Conservation (phyloP, 768 basidiomycete species). For the Asterophora lycoperdoides region DNA sequence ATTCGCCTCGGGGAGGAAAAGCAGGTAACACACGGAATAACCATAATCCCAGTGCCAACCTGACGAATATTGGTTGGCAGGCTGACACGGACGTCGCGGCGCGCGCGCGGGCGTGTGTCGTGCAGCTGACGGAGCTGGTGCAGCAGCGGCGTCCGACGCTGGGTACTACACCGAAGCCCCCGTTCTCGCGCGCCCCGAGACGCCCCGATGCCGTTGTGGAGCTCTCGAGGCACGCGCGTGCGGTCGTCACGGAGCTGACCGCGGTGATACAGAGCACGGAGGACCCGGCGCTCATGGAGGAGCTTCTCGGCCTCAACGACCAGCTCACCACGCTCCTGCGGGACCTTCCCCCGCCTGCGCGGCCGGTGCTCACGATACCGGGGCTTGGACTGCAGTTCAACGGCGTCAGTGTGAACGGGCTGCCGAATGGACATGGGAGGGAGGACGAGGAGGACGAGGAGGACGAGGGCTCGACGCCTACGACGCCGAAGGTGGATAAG, state of each 20-base stretch:
- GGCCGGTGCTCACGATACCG: conserved; percentile 38
- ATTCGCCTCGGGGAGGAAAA: conserved; percentile 57
- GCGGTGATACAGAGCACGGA: conserved; percentile 50
- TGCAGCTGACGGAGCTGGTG: conserved; percentile 31
- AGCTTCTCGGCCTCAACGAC: conserved; percentile 71
- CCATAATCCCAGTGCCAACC: conserved; percentile 5
- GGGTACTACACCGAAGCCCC: conserved; percentile 7
- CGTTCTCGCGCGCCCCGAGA: conserved; percentile 16
- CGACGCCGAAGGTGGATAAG: conserved; percentile 70
- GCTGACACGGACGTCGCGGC: conserved; percentile 42
- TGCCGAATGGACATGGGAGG: conserved; percentile 14
- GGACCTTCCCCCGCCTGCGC: conserved; percentile 34
- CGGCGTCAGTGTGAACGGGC: conserved; percentile 7
- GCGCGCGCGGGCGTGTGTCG: conserved; percentile 42
- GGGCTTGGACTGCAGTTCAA: conserved; percentile 43
- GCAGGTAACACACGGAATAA: conserved; percentile 31
- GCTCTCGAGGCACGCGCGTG: conserved; percentile 43
- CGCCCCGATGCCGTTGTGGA: conserved; percentile 25
- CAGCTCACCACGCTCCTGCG: conserved; percentile 55
- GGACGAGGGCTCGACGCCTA: conserved; percentile 34
- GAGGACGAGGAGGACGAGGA: conserved; percentile 16
- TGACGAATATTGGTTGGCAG: conserved; percentile 30
- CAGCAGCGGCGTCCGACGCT: neutral
- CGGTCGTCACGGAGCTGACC: conserved; percentile 49
- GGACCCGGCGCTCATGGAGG: conserved; percentile 59